phyloP scores from a whole-genome alignment of 176 grass and related monocot species.

The Oryza glaberrima region DNA sequence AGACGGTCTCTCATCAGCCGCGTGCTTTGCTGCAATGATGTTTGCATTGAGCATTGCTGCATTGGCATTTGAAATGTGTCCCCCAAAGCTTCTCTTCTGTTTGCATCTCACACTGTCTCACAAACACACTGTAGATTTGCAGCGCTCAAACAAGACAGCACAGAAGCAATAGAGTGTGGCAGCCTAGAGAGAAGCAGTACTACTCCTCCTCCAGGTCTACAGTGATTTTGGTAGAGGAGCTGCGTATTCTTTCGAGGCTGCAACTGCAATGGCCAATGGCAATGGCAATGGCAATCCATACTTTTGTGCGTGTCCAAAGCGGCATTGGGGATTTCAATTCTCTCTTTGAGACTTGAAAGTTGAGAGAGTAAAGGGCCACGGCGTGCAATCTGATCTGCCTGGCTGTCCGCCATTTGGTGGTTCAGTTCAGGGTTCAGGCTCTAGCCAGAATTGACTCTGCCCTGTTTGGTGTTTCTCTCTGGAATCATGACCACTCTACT shows the following conservation, averaged over 20 bases:
- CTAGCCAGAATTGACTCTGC: not conserved
- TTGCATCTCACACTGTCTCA: not conserved
- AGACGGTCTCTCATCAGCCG: not conserved
- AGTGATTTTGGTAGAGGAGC: not conserved
- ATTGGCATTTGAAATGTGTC: constrained; percentile 37
- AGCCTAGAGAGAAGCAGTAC: not conserved
- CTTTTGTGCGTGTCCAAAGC: constrained; percentile 26
- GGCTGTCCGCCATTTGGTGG: constrained; percentile 26
- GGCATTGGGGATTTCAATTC: not conserved
- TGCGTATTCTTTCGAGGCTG: constrained; percentile 8
- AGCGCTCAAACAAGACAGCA: constrained; percentile 13
- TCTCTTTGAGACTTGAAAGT: not conserved
- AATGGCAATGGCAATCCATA: not conserved
- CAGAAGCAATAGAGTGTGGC: not conserved
- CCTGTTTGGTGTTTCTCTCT: not conserved
- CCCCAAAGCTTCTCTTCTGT: constrained; percentile 24
- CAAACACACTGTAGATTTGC: not conserved
- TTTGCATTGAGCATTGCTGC: not conserved
- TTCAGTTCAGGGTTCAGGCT: not conserved
- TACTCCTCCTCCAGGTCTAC: too few relatives aligned
- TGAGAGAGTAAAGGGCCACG: not conserved
- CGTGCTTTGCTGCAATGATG: constrained; percentile 4
- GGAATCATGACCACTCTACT: not conserved
- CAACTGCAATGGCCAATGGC: too few relatives aligned
- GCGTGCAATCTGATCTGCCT: not conserved